These are phyloP conservation scores for Selenicereus undatus DNA, from an alignment of 148 eudicot species.

Conservation along the genomic window DNA sequence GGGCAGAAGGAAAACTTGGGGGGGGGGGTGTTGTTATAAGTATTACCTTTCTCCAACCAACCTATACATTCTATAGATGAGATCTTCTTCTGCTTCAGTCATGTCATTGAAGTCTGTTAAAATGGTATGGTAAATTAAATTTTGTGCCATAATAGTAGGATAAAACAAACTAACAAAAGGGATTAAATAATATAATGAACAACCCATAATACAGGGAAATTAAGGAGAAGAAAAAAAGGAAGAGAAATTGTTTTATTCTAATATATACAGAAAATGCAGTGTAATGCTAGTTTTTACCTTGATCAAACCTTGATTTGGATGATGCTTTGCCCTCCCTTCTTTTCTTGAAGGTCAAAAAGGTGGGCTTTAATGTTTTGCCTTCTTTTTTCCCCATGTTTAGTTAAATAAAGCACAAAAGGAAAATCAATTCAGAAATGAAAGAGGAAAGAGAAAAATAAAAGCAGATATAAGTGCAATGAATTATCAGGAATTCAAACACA, in stretches of 20 bases:
- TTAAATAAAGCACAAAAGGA: no score
- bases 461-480: no score
- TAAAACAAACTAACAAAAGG: neutral
- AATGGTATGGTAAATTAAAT: neutral
- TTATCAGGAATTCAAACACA: no score
- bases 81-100: slow-evolving; percentile 24
- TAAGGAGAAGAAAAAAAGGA: no score
- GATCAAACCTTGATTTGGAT: neutral
- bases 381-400: neutral
- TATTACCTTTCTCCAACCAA: slow-evolving; percentile 24
- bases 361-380: neutral
- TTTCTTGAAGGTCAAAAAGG: neutral
- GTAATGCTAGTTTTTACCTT: neutral
- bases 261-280: neutral
- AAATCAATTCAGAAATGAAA: no score
- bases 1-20: no score
- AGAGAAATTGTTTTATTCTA: no score
- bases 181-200: no score
- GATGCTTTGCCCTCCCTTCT: neutral
- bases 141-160: neutral
- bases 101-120: slow-evolving; percentile 14
- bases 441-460: no score
- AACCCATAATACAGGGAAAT: no score
- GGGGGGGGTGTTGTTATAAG: no score
- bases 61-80: slow-evolving; percentile 24